phyloP scores from a whole-genome alignment of 177 flowering plant species.

The Vitis hybrid region DNA sequence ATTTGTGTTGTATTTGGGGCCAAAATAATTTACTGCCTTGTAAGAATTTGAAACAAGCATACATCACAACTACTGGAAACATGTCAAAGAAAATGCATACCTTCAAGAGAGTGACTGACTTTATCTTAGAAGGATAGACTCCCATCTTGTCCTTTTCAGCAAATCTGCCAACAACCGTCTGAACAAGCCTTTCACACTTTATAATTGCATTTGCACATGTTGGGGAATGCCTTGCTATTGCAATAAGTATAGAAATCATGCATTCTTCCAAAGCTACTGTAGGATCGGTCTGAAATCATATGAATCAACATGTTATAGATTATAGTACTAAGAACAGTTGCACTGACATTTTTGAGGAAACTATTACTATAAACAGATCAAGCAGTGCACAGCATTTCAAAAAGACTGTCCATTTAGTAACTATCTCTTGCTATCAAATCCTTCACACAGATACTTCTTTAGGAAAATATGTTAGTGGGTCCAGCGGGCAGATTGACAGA shows the following conservation, averaged over 20 bases:
- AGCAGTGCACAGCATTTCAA: no score
- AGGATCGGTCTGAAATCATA: constrained; percentile 61
- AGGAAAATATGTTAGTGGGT: no score
- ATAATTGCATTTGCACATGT: constrained; percentile 69
- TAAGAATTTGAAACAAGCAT: not conserved
- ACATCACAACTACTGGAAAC: not conserved
- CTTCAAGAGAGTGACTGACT: constrained; percentile 65
- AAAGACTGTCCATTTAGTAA: no score
- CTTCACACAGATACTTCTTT: no score
- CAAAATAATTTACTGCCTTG: not conserved
- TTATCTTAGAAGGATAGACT: constrained; percentile 52
- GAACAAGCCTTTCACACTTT: constrained; percentile 68
- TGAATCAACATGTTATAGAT: constrained; percentile 5
- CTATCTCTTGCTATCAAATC: no score
- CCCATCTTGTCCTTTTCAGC: constrained; percentile 32
- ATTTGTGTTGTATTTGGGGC: not conserved
- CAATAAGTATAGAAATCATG: constrained; percentile 63
- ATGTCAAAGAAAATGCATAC: constrained; percentile 29
- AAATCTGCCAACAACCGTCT: constrained; percentile 56
- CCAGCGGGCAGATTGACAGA: no score
- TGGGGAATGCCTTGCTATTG: constrained; percentile 88
- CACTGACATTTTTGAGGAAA: not conserved
- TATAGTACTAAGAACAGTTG: not conserved
- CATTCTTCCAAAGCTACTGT: constrained; percentile 63
- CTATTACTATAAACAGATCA: not conserved